Percentiles rank a stretch among this genome's conserved stretches.
phyloP scores from a whole-genome alignment of 495 filamentous ascomycete species.

The Penicillium cataractarum region DNA sequence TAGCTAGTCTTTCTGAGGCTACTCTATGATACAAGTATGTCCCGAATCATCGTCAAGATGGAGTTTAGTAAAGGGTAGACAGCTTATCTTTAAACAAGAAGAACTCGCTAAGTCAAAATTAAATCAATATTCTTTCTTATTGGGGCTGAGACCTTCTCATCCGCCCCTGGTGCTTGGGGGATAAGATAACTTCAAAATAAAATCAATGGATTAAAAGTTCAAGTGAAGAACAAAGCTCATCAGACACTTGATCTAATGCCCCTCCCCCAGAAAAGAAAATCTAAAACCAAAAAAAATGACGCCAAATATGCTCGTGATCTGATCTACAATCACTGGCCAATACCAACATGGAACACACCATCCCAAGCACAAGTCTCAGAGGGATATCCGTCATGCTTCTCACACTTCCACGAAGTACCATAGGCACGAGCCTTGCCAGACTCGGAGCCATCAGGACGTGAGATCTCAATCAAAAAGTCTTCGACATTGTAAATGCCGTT shows the following conservation, averaged over 20 bases:
- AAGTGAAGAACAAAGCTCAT: no score
- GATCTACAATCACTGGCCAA: neutral
- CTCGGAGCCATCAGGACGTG: slow-evolving; percentile 13
- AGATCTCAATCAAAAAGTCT: slow-evolving; percentile 18
- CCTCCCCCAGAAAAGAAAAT: neutral
- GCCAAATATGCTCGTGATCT: neutral
- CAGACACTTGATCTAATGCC: neutral
- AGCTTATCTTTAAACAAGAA: no score
- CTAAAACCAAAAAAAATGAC: neutral
- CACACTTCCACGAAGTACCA: slow-evolving; percentile 15
- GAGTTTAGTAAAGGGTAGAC: no score
- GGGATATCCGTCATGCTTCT: slow-evolving; percentile 11
- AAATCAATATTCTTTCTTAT: no score
- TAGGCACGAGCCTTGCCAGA: slow-evolving; percentile 1
- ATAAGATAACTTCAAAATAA: no score
- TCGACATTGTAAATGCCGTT: slow-evolving; percentile 26
- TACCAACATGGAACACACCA: slow-evolving; percentile 18
- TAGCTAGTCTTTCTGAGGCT: no score
- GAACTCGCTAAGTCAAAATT: no score
- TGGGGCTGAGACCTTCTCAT: no score
- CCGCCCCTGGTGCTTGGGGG: no score
- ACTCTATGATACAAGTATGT: no score
- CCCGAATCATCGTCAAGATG: no score
- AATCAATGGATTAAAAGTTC: no score
- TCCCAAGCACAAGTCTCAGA: slow-evolving; percentile 15